A percentile compares a stretch with the other conserved stretches of the same genome.
Conservation (phyloP, 2,329 filamentous ascomycete genomes). For the Furcasterigmium furcatum region DNA sequence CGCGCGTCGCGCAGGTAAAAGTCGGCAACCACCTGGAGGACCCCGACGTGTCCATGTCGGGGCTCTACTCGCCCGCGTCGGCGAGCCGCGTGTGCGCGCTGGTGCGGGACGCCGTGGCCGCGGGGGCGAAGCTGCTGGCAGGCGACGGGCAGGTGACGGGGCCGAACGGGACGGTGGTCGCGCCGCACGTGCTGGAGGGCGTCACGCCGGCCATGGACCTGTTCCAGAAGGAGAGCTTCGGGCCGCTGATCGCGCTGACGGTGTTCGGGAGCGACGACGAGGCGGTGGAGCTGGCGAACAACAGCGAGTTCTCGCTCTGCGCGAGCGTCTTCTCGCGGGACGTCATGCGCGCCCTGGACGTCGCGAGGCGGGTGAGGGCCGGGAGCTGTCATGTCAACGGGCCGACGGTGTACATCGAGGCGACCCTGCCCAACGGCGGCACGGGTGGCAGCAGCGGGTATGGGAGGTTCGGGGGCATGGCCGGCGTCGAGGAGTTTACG, state of each 20-base stretch:
- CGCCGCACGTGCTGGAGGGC: constrained; percentile 22
- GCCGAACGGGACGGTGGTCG: constrained; percentile 31
- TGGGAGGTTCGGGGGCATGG: constrained; percentile 34
- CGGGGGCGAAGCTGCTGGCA: constrained; percentile 55
- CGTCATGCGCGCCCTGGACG: constrained; percentile 33
- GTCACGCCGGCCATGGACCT: constrained; percentile 19
- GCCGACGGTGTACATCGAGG: constrained; percentile 39
- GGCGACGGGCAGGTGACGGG: constrained; percentile 36
- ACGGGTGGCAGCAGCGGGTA: constrained; percentile 37
- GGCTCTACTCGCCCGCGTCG: constrained; percentile 18
- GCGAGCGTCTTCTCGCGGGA: constrained; percentile 55
- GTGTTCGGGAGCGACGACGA: constrained; percentile 27
- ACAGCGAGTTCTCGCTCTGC: constrained; percentile 53
- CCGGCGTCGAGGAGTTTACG: constrained; percentile 29
- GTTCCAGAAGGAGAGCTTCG: constrained; percentile 26
- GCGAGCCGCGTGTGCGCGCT: constrained; percentile 26
- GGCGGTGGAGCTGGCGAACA: constrained; percentile 26
- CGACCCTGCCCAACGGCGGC: constrained; percentile 36
- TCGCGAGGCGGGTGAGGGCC: constrained; percentile 47
- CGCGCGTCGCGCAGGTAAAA: constrained; percentile 16
- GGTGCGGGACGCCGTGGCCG: constrained; percentile 49
- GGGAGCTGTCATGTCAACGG: constrained; percentile 46
- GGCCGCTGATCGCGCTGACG: constrained; percentile 20
- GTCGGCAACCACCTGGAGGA: constrained; percentile 20
- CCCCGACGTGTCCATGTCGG: constrained; percentile 18